These are phyloP conservation scores for Cucumis melo DNA, from an alignment of 306 rosid genomes.

Conservation along the genomic window DNA sequence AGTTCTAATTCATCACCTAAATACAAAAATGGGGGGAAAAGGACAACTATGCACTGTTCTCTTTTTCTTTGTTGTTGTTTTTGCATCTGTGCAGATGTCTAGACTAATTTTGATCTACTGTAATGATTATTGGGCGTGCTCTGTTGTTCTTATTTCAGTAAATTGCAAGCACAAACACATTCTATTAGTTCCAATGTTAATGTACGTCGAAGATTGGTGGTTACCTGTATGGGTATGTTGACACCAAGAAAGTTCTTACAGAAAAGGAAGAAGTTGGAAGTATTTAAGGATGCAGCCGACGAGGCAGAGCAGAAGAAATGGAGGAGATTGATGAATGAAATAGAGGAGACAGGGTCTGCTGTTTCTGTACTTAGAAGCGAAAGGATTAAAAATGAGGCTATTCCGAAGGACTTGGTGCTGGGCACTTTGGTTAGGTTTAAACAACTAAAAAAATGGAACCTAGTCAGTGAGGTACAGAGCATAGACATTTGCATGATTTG, in stretches of 20 bases:
- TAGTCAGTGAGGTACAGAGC: constrained; percentile 64
- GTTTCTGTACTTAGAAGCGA: constrained; percentile 50
- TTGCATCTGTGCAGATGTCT: neutral
- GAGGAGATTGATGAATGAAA: constrained; percentile 71
- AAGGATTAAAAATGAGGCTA: constrained; percentile 23
- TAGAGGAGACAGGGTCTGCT: constrained; percentile 67
- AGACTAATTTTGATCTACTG: neutral
- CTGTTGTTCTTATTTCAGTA: constrained; percentile 21
- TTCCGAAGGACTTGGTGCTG: constrained; percentile 52
- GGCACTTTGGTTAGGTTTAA: constrained; percentile 85
- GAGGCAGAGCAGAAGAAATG: constrained; percentile 79
- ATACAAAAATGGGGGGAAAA: neutral
- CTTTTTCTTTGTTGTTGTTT: neutral
- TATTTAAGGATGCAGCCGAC: constrained; percentile 58
- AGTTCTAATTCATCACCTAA: neutral
- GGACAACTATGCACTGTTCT: neutral
- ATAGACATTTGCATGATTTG: neutral
- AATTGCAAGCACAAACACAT: constrained; percentile 18
- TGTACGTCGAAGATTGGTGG: constrained; percentile 36
- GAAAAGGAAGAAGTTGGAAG: constrained; percentile 47
- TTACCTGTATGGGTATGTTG: constrained; percentile 68
- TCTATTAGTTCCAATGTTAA: constrained; percentile 25
- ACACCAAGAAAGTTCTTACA: constrained; percentile 66
- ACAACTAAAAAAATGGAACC: constrained; percentile 75
- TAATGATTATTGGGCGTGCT: neutral